Evolutionary conservation across 495 filamentous ascomycete species (phyloP), one percentile per base, ranked within the genome.

Genomic region (Tuber microsphaerosporum): DNA sequence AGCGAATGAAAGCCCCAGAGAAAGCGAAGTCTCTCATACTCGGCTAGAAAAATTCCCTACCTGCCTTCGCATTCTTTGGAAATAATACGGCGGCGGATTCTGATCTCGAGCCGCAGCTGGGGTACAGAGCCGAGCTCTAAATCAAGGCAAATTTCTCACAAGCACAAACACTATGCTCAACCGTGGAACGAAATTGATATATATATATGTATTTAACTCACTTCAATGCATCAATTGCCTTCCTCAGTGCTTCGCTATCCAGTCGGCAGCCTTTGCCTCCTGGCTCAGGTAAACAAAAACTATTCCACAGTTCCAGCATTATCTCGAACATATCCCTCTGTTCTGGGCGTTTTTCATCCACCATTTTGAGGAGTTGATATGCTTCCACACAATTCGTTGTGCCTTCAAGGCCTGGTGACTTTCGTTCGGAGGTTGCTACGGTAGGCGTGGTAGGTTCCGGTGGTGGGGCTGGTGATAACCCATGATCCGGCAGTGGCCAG

Each of bases 301-400:
- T 72, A 75, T 78, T 73, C 77, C 77, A 79, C 12, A 79, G 34
- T 31, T 75, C 75, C 10, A 79, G 68, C 2, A 79, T 51, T 70
- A 79, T 79, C 77, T 79, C 71, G 17, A 78, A 71, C 77, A 78
- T 78, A 72, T 73, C 77, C 42, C 48, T 70, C 7, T 78, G 75
- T 37, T 78, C 77, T 48, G 72, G 75, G 41, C 72, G 48, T 34
- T 70, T 75, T 37, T 70, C 51, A 37, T 78, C 78, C 19, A 79
- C 48, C 20, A 14, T 34, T 69, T 79, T 78, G 9, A 79, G 72
- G 17, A 78, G 72, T 10, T 45, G 56, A 8, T 79, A 79, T 10
- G 72, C 77, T 75, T 79, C 75, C 19, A 68, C 74, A 12, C 77
- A 79, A 56, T 51, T 73, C 19, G 72, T 79, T 22, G 75, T 72